A percentile compares a stretch with the other conserved stretches of the same genome.
Conservation (phyloP, 371 early-diverging fungal species). For the Coemansia sp. region DNA sequence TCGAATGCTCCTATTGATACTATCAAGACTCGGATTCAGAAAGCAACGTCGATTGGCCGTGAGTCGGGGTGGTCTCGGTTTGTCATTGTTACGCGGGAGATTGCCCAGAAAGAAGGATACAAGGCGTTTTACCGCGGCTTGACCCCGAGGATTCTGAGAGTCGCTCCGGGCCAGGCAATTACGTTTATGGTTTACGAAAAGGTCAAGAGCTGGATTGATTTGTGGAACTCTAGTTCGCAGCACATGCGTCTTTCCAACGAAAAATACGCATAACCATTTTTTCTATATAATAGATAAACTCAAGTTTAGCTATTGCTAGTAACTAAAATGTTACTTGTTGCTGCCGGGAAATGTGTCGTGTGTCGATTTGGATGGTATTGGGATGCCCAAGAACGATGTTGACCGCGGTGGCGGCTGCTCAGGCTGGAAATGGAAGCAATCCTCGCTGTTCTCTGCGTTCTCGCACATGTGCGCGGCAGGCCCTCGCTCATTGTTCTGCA, state of each 20-base stretch:
- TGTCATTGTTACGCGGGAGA: slow-evolving; percentile 65
- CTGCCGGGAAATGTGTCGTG: too few relatives aligned
- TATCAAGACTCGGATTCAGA: slow-evolving; percentile 97
- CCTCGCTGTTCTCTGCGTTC: background rate
- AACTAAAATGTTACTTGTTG: too few relatives aligned
- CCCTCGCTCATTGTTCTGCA: background rate
- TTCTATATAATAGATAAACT: background rate
- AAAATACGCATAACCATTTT: slow-evolving; percentile 24
- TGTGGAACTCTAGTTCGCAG: slow-evolving; percentile 30
- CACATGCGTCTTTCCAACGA: slow-evolving; percentile 16
- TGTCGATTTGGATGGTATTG: background rate
- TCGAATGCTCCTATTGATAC: slow-evolving; percentile 98
- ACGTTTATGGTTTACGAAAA: slow-evolving; percentile 88
- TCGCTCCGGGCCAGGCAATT: slow-evolving; percentile 83
- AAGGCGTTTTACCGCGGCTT: slow-evolving; percentile 94
- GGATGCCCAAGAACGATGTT: background rate
- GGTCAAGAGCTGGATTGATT: slow-evolving; percentile 68
- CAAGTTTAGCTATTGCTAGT: background rate
- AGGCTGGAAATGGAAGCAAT: background rate
- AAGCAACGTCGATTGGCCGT: slow-evolving; percentile 61
- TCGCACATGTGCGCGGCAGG: background rate
- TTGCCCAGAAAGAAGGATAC: slow-evolving; percentile 87
- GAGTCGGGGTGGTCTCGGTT: slow-evolving; percentile 84
- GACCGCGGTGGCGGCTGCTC: background rate
- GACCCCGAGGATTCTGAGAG: slow-evolving; percentile 90